Evolutionary conservation across 192 early-diverging fungal genomes (phyloP).

Genomic region (Paraglomus brasilianum): DNA sequence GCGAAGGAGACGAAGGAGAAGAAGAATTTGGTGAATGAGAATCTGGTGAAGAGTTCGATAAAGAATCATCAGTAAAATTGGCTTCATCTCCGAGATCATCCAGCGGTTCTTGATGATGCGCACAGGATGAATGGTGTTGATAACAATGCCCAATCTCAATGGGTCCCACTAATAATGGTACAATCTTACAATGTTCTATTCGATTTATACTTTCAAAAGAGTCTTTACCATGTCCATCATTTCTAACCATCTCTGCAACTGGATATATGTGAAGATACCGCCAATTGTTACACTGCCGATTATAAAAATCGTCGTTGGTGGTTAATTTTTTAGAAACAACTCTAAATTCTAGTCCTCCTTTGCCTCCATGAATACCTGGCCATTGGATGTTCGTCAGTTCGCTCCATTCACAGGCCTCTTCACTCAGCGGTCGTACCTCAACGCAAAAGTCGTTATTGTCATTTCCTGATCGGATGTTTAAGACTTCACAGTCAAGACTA

Average conservation of each 20-base stretch:
- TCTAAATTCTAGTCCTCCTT: slow-evolving; percentile 29
- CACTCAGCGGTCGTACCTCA: slow-evolving; percentile 24
- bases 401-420: slow-evolving; percentile 27
- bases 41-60: neutral
- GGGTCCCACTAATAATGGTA: slow-evolving; percentile 25
- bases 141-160: slow-evolving; percentile 14
- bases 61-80: neutral
- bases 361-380: slow-evolving; percentile 23
- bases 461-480: slow-evolving; percentile 1
- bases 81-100: neutral
- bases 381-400: slow-evolving; percentile 9
- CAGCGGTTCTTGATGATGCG: neutral
- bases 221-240: no score
- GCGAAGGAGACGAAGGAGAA: neutral
- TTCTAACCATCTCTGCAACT: neutral
- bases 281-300: no score
- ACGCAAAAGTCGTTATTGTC: slow-evolving; percentile 1
- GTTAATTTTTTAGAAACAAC: neutral
- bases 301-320: no score
- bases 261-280: slow-evolving; percentile 19
- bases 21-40: neutral
- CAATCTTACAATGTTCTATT: neutral
- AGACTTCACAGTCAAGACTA: slow-evolving; percentile 6
- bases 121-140: neutral
- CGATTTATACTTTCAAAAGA: no score